A percentile compares a stretch with the other conserved stretches of the same genome.
Conservation (phyloP, 176 grass and related monocot genomes). For the Puya raimondii region DNA sequence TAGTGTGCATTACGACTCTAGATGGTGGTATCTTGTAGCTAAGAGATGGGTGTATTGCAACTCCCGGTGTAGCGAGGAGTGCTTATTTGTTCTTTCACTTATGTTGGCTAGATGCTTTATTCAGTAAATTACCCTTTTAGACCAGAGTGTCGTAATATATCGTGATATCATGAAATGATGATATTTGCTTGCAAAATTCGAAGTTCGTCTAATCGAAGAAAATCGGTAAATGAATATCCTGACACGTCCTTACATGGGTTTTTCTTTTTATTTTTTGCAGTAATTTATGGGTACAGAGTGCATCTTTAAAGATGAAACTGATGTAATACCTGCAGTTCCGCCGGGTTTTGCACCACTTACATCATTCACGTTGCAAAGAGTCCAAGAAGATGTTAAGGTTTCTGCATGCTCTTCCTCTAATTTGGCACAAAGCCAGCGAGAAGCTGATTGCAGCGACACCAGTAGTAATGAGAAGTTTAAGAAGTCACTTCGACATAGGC, state of each 20-base stretch:
- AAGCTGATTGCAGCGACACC: slow-evolving; percentile 26
- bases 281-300: slow-evolving; percentile 16
- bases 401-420: slow-evolving; percentile 12
- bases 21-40: too few species aligned
- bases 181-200: not conserved
- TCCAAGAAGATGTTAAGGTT: slow-evolving; percentile 25
- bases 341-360: not conserved
- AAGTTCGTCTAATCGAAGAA: not conserved
- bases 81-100: too few species aligned
- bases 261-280: not conserved
- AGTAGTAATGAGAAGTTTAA: slow-evolving; percentile 30
- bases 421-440: slow-evolving; percentile 20
- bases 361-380: slow-evolving; percentile 28
- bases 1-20: too few species aligned
- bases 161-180: too few species aligned
- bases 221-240: not conserved
- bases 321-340: too few species aligned
- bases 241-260: not conserved
- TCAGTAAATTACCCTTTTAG: too few species aligned
- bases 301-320: slow-evolving; percentile 6
- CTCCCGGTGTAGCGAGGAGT: too few species aligned
- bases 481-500: slow-evolving; percentile 59
- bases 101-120: too few species aligned
- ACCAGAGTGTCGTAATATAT: too few species aligned
- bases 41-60: too few species aligned